Conservation (phyloP, 1,139 yeast species). For the Zygotorulaspora mrakii region DNA sequence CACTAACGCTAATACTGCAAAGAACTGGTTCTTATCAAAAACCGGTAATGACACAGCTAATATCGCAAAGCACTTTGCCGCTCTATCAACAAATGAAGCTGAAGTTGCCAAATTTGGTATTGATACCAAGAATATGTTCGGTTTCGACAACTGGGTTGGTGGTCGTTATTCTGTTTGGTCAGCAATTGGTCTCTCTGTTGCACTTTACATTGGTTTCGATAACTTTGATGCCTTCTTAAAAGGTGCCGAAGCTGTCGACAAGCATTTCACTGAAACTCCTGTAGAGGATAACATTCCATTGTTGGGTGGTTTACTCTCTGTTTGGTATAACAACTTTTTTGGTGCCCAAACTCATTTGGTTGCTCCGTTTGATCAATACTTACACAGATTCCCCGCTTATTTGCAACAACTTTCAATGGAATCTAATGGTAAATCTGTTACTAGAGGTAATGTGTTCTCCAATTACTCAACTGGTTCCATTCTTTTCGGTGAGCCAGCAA, state of each 20-base stretch:
- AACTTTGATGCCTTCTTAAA: slow-evolving; percentile 85
- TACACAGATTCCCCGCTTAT: slow-evolving; percentile 98
- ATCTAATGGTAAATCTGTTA: slow-evolving; percentile 96
- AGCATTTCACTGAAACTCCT: slow-evolving; percentile 80
- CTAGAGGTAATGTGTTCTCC: slow-evolving; percentile 86
- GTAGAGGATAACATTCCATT: slow-evolving; percentile 88
- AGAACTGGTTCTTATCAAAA: slow-evolving; percentile 86
- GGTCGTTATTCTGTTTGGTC: slow-evolving; percentile 99
- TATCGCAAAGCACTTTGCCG: slow-evolving; percentile 96
- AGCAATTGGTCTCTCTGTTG: slow-evolving; percentile 93
- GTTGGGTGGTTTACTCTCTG: slow-evolving; percentile 86
- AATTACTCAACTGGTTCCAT: slow-evolving; percentile 94
- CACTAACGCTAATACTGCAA: slow-evolving; percentile 94
- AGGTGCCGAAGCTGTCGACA: slow-evolving; percentile 97
- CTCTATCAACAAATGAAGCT: slow-evolving; percentile 85
- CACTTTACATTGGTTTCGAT: slow-evolving; percentile 90
- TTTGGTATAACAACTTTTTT: slow-evolving; percentile 97
- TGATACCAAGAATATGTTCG: slow-evolving; percentile 97
- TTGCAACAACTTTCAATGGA: slow-evolving; percentile 98
- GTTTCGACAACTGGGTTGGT: slow-evolving; percentile 98
- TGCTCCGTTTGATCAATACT: slow-evolving; percentile 97
- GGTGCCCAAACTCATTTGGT: slow-evolving; percentile 98
- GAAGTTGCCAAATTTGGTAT: slow-evolving; percentile 94
- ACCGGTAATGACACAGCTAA: slow-evolving; percentile 53
- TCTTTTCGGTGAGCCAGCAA: slow-evolving; percentile 96